phyloP scores from a whole-genome alignment of 192 early-diverging fungal genomes.

The Geosiphon pyriformis region DNA sequence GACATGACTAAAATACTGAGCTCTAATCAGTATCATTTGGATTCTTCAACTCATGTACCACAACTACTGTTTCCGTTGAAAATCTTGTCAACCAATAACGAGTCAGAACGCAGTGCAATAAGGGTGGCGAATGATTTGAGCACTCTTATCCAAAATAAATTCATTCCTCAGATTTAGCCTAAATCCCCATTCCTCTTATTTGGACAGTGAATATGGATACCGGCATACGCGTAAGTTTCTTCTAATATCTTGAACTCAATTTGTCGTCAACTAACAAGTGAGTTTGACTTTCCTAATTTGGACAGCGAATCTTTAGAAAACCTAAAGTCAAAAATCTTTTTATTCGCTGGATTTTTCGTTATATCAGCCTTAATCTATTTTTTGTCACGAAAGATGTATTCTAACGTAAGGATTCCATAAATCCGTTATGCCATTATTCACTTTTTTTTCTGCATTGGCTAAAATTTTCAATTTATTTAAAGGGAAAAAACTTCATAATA shows the following conservation, averaged over 20 bases:
- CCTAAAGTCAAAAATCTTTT: not conserved
- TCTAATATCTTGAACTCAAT: not conserved
- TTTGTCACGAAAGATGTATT: not conserved
- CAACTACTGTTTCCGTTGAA: too few species aligned
- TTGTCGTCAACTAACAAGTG: too few species aligned
- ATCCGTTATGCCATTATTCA: not conserved
- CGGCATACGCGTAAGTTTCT: not conserved
- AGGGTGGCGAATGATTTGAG: too few species aligned
- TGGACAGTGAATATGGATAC: not conserved
- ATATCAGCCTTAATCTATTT: slow-evolving; percentile 8
- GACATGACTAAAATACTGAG: too few species aligned
- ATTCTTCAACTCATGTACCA: too few species aligned
- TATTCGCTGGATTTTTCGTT: not conserved
- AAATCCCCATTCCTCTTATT: not conserved
- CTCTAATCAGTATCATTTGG: too few species aligned
- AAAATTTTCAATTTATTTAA: not conserved
- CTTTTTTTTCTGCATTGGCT: not conserved
- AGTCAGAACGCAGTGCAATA: not conserved
- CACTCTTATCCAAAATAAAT: not conserved
- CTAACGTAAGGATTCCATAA: not conserved
- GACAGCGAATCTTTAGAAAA: slow-evolving; percentile 8
- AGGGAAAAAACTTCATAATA: slow-evolving; percentile 1
- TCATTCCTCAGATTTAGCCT: not conserved
- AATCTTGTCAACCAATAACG: too few species aligned
- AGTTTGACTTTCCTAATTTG: too few species aligned